Percentiles rank a stretch among this genome's conserved stretches.
Evolutionary conservation across 163 green algal species (phyloP).

Genomic region (Scenedesmus sp.): DNA sequence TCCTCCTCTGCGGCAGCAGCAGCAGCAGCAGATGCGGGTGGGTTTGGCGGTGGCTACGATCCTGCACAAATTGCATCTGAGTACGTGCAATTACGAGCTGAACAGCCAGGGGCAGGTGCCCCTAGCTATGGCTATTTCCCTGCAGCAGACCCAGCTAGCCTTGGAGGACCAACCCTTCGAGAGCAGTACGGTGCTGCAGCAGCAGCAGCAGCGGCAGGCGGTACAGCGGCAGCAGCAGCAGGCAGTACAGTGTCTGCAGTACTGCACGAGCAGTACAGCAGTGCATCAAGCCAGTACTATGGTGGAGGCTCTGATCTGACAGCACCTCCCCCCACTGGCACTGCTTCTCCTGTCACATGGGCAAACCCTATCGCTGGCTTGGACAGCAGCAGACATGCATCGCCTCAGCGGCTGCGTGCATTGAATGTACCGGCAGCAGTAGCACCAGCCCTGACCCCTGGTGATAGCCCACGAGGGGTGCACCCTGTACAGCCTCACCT

Average conservation of each 20-base stretch:
- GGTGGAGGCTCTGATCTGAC: neutral
- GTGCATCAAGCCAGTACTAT: neutral
- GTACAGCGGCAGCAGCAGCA: neutral
- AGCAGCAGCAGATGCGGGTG: neutral
- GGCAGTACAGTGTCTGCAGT: neutral
- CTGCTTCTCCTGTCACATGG: neutral
- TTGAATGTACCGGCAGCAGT: neutral
- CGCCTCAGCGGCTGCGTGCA: neutral
- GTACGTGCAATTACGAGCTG: conserved; percentile 9
- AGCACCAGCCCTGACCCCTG: neutral
- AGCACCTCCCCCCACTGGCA: neutral
- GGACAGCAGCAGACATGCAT: neutral
- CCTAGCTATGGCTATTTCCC: neutral
- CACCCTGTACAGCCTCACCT: neutral
- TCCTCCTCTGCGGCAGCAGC: neutral
- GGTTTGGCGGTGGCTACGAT: neutral
- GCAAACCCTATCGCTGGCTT: neutral
- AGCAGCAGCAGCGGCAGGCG: conserved; percentile 4
- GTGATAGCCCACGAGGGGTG: neutral
- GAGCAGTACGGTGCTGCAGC: conserved; percentile 14
- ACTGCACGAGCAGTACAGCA: neutral
- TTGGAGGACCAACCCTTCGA: neutral
- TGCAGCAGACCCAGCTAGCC: neutral
- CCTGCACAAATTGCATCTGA: conserved; percentile 28
- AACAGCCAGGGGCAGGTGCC: neutral